phyloP scores from a whole-genome alignment of 2,329 filamentous ascomycete genomes.

The Hyphodiscus sp. region DNA sequence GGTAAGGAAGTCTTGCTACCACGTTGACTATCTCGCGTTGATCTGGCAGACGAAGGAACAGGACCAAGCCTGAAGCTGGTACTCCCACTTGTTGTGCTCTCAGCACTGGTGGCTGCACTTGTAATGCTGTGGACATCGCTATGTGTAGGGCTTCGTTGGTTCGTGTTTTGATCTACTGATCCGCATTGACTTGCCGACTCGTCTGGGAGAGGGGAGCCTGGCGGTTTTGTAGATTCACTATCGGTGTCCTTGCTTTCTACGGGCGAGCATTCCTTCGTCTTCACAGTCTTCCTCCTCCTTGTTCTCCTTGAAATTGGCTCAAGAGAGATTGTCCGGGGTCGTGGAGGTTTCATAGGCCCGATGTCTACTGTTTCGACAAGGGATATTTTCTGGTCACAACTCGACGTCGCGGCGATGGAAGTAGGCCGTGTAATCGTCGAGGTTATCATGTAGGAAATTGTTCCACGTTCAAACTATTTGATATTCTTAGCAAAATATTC shows the following conservation, averaged over 20 bases:
- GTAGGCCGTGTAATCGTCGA: conserved; percentile 86
- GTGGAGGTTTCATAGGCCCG: conserved; percentile 65
- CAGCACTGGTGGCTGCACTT: conserved; percentile 64
- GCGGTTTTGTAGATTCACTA: conserved; percentile 15
- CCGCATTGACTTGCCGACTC: conserved; percentile 29
- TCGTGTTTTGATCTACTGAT: conserved; percentile 34
- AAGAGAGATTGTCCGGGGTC: conserved; percentile 75
- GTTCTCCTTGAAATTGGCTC: conserved; percentile 74
- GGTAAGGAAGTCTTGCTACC: conserved; percentile 48
- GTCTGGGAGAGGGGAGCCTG: conserved; percentile 24
- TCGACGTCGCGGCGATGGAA: conserved; percentile 72
- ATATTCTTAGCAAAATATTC: not conserved
- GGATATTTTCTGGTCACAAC: conserved; percentile 74
- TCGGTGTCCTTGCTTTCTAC: conserved; percentile 19
- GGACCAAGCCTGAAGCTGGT: conserved; percentile 38
- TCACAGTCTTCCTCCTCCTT: conserved; percentile 38
- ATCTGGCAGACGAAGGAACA: conserved; percentile 31
- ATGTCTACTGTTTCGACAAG: conserved; percentile 82
- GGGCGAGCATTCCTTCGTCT: conserved; percentile 14
- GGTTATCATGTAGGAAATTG: conserved; percentile 84
- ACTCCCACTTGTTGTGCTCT: conserved; percentile 43
- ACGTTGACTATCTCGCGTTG: conserved; percentile 40
- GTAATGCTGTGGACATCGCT: conserved; percentile 60
- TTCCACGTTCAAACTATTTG: conserved; percentile 83
- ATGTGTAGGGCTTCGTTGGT: conserved; percentile 39